Evolutionary conservation across 495 filamentous ascomycete genomes (phyloP), one percentile per base, ranked within the genome.

Genomic region (Neurospora africana): DNA sequence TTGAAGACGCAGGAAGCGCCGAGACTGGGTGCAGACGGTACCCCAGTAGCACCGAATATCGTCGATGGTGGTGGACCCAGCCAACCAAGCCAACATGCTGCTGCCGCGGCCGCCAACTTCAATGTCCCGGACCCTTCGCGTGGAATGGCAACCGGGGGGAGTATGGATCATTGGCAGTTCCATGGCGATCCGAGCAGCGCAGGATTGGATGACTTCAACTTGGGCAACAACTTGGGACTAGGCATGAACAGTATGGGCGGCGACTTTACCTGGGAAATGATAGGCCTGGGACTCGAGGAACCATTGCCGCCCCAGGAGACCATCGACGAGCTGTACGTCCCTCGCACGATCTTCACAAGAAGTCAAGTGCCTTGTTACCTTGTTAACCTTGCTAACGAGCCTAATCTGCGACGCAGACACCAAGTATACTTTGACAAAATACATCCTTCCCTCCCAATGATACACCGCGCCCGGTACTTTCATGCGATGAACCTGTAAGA

Each of bases 381-480:
- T 35, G 40, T 27, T n/a, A 70, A 41, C 10, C 6, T 13, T 69
- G 47, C 73, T 19, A 58, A 68, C 53, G 41, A 21, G 21, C 41
- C 4, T 43, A 4, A 21, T 73, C 43, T 73, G 41, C 27, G 19
- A 38, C 72, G 39, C 76, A 94, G 93, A 67, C 90, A 96, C 74
- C 87, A 90, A 73, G 89, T 95, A 11, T 99, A 91, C 82, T 98
- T 98, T 78, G 90, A 93, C 47, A 97, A 95, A 79, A 87, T 97
- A 27, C 92, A 98, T 76, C 90, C 92, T 6, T 92, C 91, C 1
- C 72, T 92, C 43, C 94, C 95, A 4, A 91, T 98, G 83, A 89
- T 98, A 69, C 95, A 99, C 78, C 92, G 91, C 74, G 91, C 89
- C 71, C 87, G 94, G 67, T 97, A 95, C 81, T 82, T 93, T 47